These are phyloP conservation scores for Crucibulum laeve DNA, from an alignment of 768 basidiomycete genomes.

Conservation along the genomic window DNA sequence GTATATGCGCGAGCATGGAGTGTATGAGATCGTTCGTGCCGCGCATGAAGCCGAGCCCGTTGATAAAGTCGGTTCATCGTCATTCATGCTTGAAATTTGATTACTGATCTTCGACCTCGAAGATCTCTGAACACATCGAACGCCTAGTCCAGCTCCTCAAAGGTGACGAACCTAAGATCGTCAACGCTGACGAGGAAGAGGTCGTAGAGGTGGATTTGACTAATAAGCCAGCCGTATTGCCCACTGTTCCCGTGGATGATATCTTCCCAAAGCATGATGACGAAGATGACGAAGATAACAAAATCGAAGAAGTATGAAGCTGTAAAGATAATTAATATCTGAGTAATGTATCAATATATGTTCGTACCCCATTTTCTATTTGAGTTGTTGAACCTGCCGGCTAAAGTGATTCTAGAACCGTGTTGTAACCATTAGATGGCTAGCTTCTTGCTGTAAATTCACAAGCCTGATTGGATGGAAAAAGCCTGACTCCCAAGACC, in stretches of 20 bases:
- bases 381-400: too few relatives aligned
- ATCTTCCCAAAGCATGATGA: conserved; percentile 18
- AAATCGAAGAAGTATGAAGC: conserved; percentile 68
- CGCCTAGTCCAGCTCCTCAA: conserved; percentile 85
- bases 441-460: too few relatives aligned
- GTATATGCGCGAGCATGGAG: conserved; percentile 71
- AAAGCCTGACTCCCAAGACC: too few relatives aligned
- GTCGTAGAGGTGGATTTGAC: conserved; percentile 15
- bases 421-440: too few relatives aligned
- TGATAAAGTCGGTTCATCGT: conserved; percentile 53
- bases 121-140: conserved; percentile 88
- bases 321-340: too few relatives aligned
- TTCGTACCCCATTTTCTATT: too few relatives aligned
- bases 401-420: too few relatives aligned
- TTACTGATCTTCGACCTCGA: background rate
- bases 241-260: conserved; percentile 2
- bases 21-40: conserved; percentile 80
- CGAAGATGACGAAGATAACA: conserved; percentile 65
- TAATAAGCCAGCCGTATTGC: conserved; percentile 6
- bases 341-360: too few relatives aligned
- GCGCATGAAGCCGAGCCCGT: conserved; percentile 76
- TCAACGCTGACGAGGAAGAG: conserved; percentile 30
- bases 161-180: conserved; percentile 62
- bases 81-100: background rate
- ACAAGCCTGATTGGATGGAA: too few relatives aligned